phyloP scores from a whole-genome alignment of 2,329 filamentous ascomycete genomes.

The Fusarium duplospermum region DNA sequence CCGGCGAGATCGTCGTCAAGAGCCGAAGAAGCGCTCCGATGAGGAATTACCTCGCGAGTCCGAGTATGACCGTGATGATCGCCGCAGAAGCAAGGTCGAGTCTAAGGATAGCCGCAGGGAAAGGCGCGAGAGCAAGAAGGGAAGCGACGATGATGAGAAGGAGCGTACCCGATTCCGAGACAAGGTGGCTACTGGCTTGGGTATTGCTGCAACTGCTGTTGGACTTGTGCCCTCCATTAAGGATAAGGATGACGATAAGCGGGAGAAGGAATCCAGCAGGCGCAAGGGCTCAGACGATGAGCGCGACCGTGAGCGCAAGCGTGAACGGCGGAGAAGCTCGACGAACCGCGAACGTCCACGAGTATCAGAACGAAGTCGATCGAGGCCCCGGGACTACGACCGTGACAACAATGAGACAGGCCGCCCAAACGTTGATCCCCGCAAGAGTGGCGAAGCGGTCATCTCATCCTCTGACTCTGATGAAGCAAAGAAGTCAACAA shows the following conservation, averaged over 20 bases:
- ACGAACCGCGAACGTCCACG: conserved; percentile 33
- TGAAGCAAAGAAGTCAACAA: conserved; percentile 52
- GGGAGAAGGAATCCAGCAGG: conserved; percentile 46
- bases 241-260: conserved; percentile 57
- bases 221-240: conserved; percentile 54
- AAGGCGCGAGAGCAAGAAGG: conserved; percentile 46
- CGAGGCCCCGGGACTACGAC: conserved; percentile 36
- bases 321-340: conserved; percentile 36
- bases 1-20: conserved; percentile 53
- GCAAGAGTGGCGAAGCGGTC: conserved; percentile 50
- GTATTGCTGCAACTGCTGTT: conserved; percentile 61
- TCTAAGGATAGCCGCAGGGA: conserved; percentile 46
- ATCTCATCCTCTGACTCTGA: conserved; percentile 55
- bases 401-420: conserved; percentile 46
- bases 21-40: conserved; percentile 47
- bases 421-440: conserved; percentile 54
- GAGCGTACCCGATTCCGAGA: conserved; percentile 59
- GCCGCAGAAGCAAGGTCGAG: conserved; percentile 42
- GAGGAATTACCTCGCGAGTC: conserved; percentile 45
- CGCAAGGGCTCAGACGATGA: conserved; percentile 50
- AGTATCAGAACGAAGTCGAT: conserved; percentile 27
- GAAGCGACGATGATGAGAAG: conserved; percentile 52
- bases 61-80: conserved; percentile 47
- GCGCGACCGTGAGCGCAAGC: conserved; percentile 36
- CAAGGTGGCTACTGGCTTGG: conserved; percentile 60